Percentiles rank a stretch among this genome's conserved stretches.
phyloP scores from a whole-genome alignment of 805 yeast species.

The Starmerella floricola region DNA sequence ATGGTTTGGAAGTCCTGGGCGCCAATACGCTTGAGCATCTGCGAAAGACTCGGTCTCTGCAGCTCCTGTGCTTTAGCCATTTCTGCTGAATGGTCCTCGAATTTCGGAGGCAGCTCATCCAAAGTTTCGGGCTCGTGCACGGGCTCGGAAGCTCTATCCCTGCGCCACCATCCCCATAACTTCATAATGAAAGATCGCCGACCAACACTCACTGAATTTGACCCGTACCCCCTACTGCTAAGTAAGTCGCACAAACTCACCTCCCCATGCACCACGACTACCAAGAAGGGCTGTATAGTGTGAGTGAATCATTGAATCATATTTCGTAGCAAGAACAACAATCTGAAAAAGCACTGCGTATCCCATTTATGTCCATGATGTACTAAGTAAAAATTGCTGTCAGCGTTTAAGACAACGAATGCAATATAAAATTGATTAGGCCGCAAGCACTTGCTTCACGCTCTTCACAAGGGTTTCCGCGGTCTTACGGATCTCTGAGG shows the following conservation, averaged over 20 bases:
- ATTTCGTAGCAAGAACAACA: neutral
- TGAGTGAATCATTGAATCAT: too few species aligned
- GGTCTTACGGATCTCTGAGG: slow-evolving; percentile 36
- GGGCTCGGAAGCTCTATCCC: slow-evolving; percentile 8
- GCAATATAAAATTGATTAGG: neutral
- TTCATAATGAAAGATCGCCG: slow-evolving; percentile 11
- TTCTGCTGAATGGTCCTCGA: slow-evolving; percentile 23
- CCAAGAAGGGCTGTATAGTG: too few species aligned
- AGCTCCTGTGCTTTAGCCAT: slow-evolving; percentile 11
- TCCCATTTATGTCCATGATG: too few species aligned
- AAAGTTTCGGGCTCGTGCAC: slow-evolving; percentile 16
- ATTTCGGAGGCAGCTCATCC: slow-evolving; percentile 27
- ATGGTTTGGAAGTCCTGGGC: slow-evolving; percentile 27
- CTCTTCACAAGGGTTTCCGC: slow-evolving; percentile 29
- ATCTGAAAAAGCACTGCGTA: neutral
- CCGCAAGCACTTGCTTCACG: slow-evolving; percentile 12
- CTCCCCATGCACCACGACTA: too few species aligned
- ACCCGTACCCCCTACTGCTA: too few species aligned
- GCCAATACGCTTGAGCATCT: slow-evolving; percentile 20
- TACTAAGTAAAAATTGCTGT: too few species aligned
- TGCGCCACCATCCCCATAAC: slow-evolving; percentile 25
- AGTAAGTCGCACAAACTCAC: too few species aligned
- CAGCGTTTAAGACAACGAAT: neutral
- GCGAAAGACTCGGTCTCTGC: slow-evolving; percentile 18
- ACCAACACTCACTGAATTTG: too few species aligned